Base-by-base conservation (phyloP, 768 basidiomycete species). In the Mrakia gelida region DNA sequence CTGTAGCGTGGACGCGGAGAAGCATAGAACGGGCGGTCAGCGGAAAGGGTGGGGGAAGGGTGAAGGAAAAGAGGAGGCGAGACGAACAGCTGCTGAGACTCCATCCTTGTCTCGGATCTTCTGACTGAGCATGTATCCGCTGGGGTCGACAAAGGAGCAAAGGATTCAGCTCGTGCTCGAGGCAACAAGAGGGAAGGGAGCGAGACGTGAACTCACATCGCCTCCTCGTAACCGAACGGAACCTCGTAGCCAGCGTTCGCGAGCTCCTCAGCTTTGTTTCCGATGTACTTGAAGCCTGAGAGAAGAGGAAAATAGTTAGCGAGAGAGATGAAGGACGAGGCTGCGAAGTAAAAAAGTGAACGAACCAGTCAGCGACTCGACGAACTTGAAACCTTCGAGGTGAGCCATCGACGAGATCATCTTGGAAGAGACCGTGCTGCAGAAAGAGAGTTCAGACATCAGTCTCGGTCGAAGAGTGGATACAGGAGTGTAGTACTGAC, bases 151-250 rank as follows among this genome's bases (percentile, higher is more conserved):
- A n/a, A 70, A 8, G 7, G 3, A 8, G n/a, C 21, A n/a, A 56
- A 56, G 13, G 30, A 23, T n/a, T 65, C 63, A 65, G n/a, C 3
- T 28, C 41, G 41, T 65, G 45, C 38, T n/a, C n/a, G n/a, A n/a
- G n/a, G n/a, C n/a, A n/a, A n/a, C n/a, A n/a, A 26, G 45, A 45
- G 45, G 15, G 45, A 45, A 13, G 15, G 45, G 2, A 45, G 45
- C 5, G 45, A 45, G 45, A 3, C 23, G 5, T 11, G 21, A 21
- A 26, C 68, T n/a, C n/a, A 71, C 68, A 73, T 94, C 1, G 94
- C 94, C 84, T 95, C 94, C 82, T 95, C 94, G 81, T 95, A 95
- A 15, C 91, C 92, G 81, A 95, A 94, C 0, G 88, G 89, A 15
- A 91, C 90, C 61, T 90, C 88, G 81, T 88, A 92, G 2, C 92